Base-by-base conservation (phyloP, 345 rosid genomes). In the Turritis glabra region DNA sequence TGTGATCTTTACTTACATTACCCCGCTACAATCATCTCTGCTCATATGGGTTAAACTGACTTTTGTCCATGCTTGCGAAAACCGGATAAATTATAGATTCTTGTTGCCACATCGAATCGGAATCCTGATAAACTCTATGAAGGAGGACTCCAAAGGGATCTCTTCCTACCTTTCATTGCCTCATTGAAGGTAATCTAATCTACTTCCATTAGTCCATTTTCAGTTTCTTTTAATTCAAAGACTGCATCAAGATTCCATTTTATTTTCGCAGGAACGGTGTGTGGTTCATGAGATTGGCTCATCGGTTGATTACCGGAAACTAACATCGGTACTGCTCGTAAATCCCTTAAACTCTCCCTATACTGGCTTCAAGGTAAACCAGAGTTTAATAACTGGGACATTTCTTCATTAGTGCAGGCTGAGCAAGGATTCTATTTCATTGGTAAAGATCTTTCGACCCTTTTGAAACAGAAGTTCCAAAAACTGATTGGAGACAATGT, bases 81-180 rank as follows among this genome's bases (percentile, higher is more conserved):
- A n/a, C n/a, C n/a, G n/a, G 84, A 2, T 85, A 1, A 64, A 81
- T 77, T 80, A 58, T 79, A 95, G 99, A 87, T 95, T 80, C 96
- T 95, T 57, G 97, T 92, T 57, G 71, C 99, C 21, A 95, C 99
- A 60, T 95, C 99, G 69, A 95, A 95, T 82, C 94, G 99, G 15
- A 93, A 91, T 79, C 98, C 99, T n/a, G 92, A 95, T 82, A 89
- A 87, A 68, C 96, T 95, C n/a, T 95, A 95, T 40, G 97, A 95
- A 85, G 84, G 97, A 80, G 98, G 99, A 82, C 77, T 95, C 57
- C 99, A 92, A 72, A 90, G 99, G 81, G 99, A 92, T 85, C 98
- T 95, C 60, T 95, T 95, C 76, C 76, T 95, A 57, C 98, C 98
- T 55, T 95, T 92, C 79, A 92, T 92, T 83, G 78, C 85, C 37